Evolutionary conservation across 768 basidiomycete genomes (phyloP).

Genomic region (Hydnum rufescens): DNA sequence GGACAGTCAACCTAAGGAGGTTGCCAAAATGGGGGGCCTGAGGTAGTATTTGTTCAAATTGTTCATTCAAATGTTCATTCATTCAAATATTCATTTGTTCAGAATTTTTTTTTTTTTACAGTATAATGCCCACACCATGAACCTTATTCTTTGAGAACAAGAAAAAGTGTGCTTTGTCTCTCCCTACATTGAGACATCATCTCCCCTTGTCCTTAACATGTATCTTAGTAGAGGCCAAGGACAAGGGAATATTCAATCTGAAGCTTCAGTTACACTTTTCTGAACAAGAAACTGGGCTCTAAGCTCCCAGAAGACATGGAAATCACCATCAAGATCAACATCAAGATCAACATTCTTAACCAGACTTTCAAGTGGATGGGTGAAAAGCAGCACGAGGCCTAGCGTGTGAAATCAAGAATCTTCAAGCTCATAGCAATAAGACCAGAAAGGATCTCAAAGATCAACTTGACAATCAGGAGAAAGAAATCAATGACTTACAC

Average conservation of each 20-base stretch:
- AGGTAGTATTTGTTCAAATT: no score
- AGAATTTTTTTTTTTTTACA: no score
- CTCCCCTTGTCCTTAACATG: no score
- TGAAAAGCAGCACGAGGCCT: constrained; percentile 67
- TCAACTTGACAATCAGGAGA: constrained; percentile 28
- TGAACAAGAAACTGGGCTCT: constrained; percentile 69
- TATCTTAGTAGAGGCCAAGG: constrained; percentile 84
- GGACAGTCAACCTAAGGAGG: no score
- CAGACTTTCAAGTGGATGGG: constrained; percentile 40
- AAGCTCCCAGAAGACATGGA: constrained; percentile 85
- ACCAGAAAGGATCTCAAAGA: constrained; percentile 69
- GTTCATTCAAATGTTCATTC: no score
- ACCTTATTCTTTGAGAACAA: no score
- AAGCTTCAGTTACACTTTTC: constrained; percentile 87
- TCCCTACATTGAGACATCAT: no score
- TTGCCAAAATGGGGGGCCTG: no score
- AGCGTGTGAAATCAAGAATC: constrained; percentile 84
- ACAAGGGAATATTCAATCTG: constrained; percentile 94
- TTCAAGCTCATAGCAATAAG: no score
- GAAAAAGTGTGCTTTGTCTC: no score
- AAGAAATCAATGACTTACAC: constrained; percentile 33
- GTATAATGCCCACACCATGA: no score
- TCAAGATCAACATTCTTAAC: constrained; percentile 54
- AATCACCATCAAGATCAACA: constrained; percentile 78
- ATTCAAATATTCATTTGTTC: no score